These are phyloP conservation scores for Erysiphe pisi DNA, from an alignment of 2,329 filamentous ascomycete genomes.

Conservation along the genomic window DNA sequence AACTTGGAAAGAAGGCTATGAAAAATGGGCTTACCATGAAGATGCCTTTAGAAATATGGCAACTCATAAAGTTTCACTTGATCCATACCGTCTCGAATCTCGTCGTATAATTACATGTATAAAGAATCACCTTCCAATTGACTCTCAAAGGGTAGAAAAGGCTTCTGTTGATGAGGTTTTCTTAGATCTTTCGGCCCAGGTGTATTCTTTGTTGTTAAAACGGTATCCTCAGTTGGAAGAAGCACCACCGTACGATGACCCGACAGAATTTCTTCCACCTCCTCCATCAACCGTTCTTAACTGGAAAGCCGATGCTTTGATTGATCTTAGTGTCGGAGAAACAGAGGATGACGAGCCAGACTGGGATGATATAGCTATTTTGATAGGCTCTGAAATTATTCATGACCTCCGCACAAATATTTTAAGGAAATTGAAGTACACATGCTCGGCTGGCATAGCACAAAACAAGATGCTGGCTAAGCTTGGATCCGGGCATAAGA, in stretches of 20 bases:
- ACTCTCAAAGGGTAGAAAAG: constrained; percentile 72
- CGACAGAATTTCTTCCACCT: constrained; percentile 57
- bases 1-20: constrained; percentile 86
- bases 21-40: constrained; percentile 80
- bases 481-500: constrained; percentile 79
- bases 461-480: constrained; percentile 94
- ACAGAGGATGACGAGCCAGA: constrained; percentile 73
- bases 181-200: constrained; percentile 74
- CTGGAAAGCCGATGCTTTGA: constrained; percentile 72
- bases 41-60: constrained; percentile 69
- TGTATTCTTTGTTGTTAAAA: constrained; percentile 63
- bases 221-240: constrained; percentile 62
- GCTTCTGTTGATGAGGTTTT: constrained; percentile 95
- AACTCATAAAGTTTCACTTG: constrained; percentile 86
- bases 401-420: constrained; percentile 61
- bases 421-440: constrained; percentile 64
- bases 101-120: constrained; percentile 70
- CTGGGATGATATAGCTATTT: constrained; percentile 88
- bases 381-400: constrained; percentile 81
- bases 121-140: constrained; percentile 57
- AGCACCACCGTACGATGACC: constrained; percentile 62
- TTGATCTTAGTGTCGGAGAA: constrained; percentile 62
- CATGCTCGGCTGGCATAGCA: constrained; percentile 80
- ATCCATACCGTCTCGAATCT: constrained; percentile 80
- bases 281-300: constrained; percentile 65